A percentile compares a stretch with the other conserved stretches of the same genome.
Conservation (phyloP, 2,329 filamentous ascomycete genomes). For the Byssothecium circinans region DNA sequence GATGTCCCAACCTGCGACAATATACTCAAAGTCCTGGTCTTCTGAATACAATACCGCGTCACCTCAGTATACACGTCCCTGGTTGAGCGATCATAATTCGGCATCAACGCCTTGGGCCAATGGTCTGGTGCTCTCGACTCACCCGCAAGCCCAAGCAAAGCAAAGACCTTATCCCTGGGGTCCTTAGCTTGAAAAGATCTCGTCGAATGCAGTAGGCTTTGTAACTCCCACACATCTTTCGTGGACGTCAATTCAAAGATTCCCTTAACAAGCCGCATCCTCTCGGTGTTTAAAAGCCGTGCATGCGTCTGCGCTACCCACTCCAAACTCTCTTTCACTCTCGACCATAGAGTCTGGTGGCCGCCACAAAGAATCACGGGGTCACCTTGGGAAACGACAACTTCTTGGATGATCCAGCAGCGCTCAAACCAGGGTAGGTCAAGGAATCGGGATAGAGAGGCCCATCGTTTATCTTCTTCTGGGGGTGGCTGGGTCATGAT, state of each 20-base stretch:
- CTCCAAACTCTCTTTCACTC: constrained; percentile 5
- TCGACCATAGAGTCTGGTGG: constrained; percentile 5
- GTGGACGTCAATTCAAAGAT: constrained; percentile 6
- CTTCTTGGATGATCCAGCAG: constrained; percentile 14
- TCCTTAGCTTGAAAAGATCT: constrained; percentile 8
- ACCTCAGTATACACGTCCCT: constrained; percentile 10
- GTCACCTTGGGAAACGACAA: constrained; percentile 9
- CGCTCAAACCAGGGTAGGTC: constrained; percentile 10
- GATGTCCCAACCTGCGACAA: constrained; percentile 3
- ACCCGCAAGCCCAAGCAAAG: constrained; percentile 6
- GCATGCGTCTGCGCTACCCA: background rate
- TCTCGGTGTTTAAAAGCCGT: background rate
- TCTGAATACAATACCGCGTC: constrained; percentile 6
- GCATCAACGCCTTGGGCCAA: constrained; percentile 4
- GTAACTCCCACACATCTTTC: constrained; percentile 7
- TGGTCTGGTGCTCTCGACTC: constrained; percentile 4
- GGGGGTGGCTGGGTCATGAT: too few relatives aligned
- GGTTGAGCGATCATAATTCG: constrained; percentile 2
- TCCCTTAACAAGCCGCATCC: constrained; percentile 5
- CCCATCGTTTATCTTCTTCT: constrained; percentile 5
- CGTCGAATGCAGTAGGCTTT: constrained; percentile 3
- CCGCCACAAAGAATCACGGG: constrained; percentile 5
- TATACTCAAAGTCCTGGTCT: constrained; percentile 1
- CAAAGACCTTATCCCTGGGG: constrained; percentile 9
- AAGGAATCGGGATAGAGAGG: constrained; percentile 2